Evolutionary conservation across 371 early-diverging fungal genomes (phyloP).

Genomic region (Apophysomyces sp.): DNA sequence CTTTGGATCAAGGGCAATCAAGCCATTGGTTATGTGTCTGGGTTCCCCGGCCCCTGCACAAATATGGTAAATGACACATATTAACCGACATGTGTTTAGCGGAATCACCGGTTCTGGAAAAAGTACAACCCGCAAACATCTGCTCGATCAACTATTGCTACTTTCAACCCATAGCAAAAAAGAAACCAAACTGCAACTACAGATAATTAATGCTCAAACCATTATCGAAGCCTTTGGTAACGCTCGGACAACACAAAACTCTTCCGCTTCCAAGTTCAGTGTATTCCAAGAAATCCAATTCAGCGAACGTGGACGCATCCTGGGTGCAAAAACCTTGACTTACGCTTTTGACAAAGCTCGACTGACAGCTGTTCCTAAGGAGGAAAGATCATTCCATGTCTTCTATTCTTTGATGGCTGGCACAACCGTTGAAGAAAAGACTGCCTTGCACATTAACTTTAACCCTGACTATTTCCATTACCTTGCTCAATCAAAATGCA

Average conservation of each 20-base stretch:
- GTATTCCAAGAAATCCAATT: constrained; percentile 85
- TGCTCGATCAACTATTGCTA: constrained; percentile 61
- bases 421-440: constrained; percentile 45
- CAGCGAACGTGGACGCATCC: constrained; percentile 71
- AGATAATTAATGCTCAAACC: constrained; percentile 51
- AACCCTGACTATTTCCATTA: constrained; percentile 40
- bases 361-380: constrained; percentile 54
- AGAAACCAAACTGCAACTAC: constrained; percentile 60
- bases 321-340: constrained; percentile 77
- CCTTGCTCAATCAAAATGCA: constrained; percentile 33
- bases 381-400: constrained; percentile 85
- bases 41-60: constrained; percentile 6
- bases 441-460: constrained; percentile 42
- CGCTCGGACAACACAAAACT: constrained; percentile 57
- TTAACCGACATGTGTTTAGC: constrained; percentile 22
- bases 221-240: constrained; percentile 72
- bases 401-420: constrained; percentile 82
- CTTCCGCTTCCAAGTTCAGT: constrained; percentile 69
- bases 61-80: constrained; percentile 3
- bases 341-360: constrained; percentile 83
- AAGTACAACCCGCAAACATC: constrained; percentile 60
- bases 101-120: constrained; percentile 81
- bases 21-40: constrained; percentile 17
- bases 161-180: constrained; percentile 57
- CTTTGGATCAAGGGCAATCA: constrained; percentile 14